phyloP scores from a whole-genome alignment of 2,329 filamentous ascomycete species.

The Pseudogymnoascus sp. region DNA sequence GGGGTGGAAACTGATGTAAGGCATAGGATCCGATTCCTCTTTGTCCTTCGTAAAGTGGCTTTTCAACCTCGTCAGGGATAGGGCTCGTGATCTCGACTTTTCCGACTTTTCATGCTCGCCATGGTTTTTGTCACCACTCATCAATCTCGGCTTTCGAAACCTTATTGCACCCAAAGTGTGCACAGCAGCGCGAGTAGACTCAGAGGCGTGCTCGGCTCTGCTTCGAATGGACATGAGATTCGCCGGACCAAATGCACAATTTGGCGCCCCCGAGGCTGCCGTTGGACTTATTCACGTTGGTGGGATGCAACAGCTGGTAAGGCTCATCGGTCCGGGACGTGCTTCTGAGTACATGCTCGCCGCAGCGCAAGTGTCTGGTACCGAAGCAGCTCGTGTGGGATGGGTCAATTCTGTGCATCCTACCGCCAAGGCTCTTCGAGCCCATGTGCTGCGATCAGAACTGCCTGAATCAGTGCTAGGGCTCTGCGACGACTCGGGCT shows the following conservation, averaged over 20 bases:
- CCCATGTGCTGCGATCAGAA: not conserved
- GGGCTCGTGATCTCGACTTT: slow-evolving; percentile 16
- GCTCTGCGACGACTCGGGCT: not conserved
- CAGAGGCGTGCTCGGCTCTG: slow-evolving; percentile 25
- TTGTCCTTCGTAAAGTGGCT: slow-evolving; percentile 24
- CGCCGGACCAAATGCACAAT: slow-evolving; percentile 4
- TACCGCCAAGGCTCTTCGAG: not conserved
- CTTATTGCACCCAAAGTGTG: slow-evolving; percentile 29
- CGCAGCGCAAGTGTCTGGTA: slow-evolving; percentile 10
- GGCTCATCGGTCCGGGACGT: slow-evolving; percentile 13
- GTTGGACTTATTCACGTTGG: slow-evolving; percentile 12
- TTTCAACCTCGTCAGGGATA: slow-evolving; percentile 53
- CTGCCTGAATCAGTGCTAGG: not conserved
- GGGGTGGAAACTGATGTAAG: slow-evolving; percentile 90
- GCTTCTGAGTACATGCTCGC: slow-evolving; percentile 16
- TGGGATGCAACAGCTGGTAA: slow-evolving; percentile 12
- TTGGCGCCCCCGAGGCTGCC: slow-evolving; percentile 13
- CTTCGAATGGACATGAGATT: slow-evolving; percentile 16
- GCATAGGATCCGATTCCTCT: slow-evolving; percentile 55
- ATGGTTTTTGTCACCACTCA: slow-evolving; percentile 28
- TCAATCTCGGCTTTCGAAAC: slow-evolving; percentile 37
- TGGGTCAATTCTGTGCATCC: slow-evolving; percentile 13
- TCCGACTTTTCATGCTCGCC: slow-evolving; percentile 29
- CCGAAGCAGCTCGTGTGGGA: slow-evolving; percentile 14
- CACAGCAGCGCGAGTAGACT: slow-evolving; percentile 21